Conservation (phyloP, 192 early-diverging fungal species). For the Coemansia umbellata region DNA sequence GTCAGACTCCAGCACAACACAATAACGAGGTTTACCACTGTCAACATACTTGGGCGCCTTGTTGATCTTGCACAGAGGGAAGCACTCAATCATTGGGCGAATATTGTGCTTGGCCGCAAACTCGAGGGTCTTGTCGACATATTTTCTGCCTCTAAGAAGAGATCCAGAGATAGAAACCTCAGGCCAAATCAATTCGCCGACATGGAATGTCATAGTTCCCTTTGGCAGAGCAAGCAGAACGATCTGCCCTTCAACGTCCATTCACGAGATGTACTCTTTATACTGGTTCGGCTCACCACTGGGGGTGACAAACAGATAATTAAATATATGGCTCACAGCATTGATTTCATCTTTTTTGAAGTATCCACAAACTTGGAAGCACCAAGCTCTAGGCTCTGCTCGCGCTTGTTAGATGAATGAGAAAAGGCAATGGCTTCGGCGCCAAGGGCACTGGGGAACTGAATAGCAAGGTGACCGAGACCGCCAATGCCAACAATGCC, state of each 20-base stretch:
- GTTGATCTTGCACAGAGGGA: constrained; percentile 59
- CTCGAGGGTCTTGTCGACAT: constrained; percentile 61
- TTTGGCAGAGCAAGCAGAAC: too few species aligned
- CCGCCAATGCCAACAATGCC: constrained; percentile 80
- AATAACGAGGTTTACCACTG: constrained; percentile 62
- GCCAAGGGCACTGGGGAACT: constrained; percentile 55
- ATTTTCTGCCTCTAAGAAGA: constrained; percentile 57
- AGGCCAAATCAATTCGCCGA: constrained; percentile 42
- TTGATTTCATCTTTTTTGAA: constrained; percentile 25
- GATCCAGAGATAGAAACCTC: constrained; percentile 61
- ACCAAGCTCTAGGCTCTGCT: constrained; percentile 54
- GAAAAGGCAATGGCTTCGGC: constrained; percentile 57
- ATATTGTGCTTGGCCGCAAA: constrained; percentile 64
- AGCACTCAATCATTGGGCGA: constrained; percentile 60
- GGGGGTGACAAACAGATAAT: constrained; percentile 38
- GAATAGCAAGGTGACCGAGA: constrained; percentile 68
- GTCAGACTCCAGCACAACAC: constrained; percentile 75
- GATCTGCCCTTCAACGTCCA: constrained; percentile 59
- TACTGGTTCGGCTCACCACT: constrained; percentile 43
- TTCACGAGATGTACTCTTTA: constrained; percentile 42
- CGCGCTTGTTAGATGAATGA: constrained; percentile 54
- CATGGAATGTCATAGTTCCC: constrained; percentile 47
- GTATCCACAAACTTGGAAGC: constrained; percentile 54
- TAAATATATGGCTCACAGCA: constrained; percentile 12
- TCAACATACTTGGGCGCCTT: constrained; percentile 59